Base-by-base conservation (phyloP, 2,329 filamentous ascomycete species). In the Myriosclerotinia scirpicola region DNA sequence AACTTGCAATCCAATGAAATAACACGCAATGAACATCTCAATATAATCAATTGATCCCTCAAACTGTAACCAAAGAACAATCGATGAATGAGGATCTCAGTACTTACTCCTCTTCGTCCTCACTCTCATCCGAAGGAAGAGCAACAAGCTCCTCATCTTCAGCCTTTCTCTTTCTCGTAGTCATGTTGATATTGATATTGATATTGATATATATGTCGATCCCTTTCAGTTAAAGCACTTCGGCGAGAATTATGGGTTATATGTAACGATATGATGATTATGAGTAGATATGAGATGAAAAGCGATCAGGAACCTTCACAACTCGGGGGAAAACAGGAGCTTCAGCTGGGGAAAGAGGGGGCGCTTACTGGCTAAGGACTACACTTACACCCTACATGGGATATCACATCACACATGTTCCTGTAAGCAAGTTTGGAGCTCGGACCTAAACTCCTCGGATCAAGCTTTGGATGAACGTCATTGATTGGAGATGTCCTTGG, bases 101-200 rank as follows among this genome's bases (percentile, higher is more conserved):
- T 12, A 72, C 72, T 55, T 69, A 75, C 73, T 75, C 73, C 58
- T 75, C 73, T 68, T 75, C 73, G 53, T 75, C 73, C 48, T 75
- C 73, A 38, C 70, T 71, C 26, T 73, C 73, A 61, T 75, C 73
- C 50, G 70, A 72, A 5, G 73, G 73, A 20, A 75, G 71, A 44
- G 73, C 73, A 46, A 75, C 73, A 26, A 75, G 71, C 72, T 75
- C 73, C 68, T 74, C 73, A 46, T 73, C 73, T 44, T 71, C 63
- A 17, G 62, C 62, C 70, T 74, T 74, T 66, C 73, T 70, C 70
- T 73, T 73, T 67, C 72, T 69, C 3, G 69, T 71, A 59, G 71
- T 59, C 69, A 71, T 73, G 9, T 58, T 59, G 52, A 30, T 58
- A 26, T 22, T 17, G 6, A 38, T 46, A 5, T 44, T 26, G 26